These are phyloP conservation scores for Globisporangium abappressorium DNA, from an alignment of 352 stramenopile genomes.

Conservation along the genomic window DNA sequence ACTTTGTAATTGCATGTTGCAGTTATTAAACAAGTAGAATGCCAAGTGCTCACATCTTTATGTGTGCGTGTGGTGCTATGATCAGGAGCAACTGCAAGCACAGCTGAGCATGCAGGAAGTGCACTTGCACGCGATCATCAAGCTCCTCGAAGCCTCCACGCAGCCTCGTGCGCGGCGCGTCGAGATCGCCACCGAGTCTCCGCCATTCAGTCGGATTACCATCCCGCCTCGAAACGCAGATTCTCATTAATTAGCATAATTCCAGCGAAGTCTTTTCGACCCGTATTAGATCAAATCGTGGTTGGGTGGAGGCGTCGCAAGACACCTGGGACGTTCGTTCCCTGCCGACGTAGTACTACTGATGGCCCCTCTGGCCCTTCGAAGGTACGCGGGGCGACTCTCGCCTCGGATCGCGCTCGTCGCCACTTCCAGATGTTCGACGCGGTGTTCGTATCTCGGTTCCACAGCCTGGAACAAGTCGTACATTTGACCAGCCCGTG, in stretches of 20 bases:
- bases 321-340: too few relatives aligned
- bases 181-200: constrained; percentile 21
- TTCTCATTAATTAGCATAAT: not conserved
- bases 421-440: too few relatives aligned
- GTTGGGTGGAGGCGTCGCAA: too few relatives aligned
- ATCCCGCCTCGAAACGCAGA: not conserved
- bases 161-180: constrained; percentile 14
- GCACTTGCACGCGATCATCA: constrained; percentile 55
- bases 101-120: constrained; percentile 54
- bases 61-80: not conserved
- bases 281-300: too few relatives aligned
- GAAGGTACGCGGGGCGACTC: too few relatives aligned
- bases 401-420: too few relatives aligned
- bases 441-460: too few relatives aligned
- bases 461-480: too few relatives aligned
- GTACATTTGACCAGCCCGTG: too few relatives aligned
- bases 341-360: too few relatives aligned
- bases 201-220: constrained; percentile 53
- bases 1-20: not conserved
- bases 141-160: constrained; percentile 32
- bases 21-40: not conserved
- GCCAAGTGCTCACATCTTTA: not conserved
- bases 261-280: too few relatives aligned
- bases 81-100: constrained; percentile 46
- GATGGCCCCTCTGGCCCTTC: too few relatives aligned